Conservation (phyloP, 2,329 filamentous ascomycete species). For the Fusarium metavorans region DNA sequence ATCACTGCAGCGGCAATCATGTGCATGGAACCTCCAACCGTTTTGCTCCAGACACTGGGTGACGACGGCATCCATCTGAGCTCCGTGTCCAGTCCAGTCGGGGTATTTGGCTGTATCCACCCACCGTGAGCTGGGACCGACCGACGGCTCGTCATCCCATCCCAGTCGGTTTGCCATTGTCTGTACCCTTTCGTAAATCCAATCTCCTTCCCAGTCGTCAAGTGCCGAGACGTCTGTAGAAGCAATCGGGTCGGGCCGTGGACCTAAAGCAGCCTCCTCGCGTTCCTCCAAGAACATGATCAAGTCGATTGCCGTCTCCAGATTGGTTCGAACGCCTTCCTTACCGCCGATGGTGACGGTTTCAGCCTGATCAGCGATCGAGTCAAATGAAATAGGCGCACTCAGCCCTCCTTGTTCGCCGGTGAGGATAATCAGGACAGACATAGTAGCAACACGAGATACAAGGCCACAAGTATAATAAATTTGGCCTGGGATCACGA, state of each 20-base stretch:
- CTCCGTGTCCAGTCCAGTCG: background rate
- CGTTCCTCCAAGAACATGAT: slow-evolving; percentile 6
- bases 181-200: background rate
- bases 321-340: background rate
- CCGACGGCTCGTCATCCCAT: background rate
- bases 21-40: background rate
- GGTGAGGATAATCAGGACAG: slow-evolving; percentile 1
- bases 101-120: background rate
- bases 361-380: background rate
- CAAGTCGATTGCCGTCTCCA: background rate
- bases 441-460: background rate
- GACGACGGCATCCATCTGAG: background rate
- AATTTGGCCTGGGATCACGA: slow-evolving; percentile 3
- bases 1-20: background rate
- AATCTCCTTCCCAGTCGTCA: background rate
- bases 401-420: slow-evolving; percentile 6
- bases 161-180: background rate
- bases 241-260: slow-evolving; percentile 6
- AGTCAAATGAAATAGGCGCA: slow-evolving; percentile 3
- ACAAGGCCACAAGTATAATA: background rate
- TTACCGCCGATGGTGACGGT: background rate
- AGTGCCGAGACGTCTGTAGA: background rate
- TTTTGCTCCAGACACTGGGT: background rate
- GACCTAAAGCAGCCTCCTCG: slow-evolving; percentile 10
- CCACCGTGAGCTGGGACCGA: slow-evolving; percentile 8